These are phyloP conservation scores for Prunus fruticosa DNA, from an alignment of 306 rosid genomes.

Conservation along the genomic window DNA sequence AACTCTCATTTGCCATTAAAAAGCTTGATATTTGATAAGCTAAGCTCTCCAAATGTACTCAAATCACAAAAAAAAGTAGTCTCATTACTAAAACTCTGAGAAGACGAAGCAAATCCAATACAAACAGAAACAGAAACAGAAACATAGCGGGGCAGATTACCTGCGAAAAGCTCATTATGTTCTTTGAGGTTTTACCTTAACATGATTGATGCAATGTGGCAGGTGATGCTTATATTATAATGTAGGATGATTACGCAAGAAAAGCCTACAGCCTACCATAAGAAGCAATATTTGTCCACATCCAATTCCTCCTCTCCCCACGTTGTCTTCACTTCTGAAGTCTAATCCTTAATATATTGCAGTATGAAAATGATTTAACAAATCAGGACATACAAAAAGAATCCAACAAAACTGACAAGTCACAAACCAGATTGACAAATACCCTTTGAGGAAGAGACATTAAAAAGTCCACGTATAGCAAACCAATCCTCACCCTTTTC, in stretches of 20 bases:
- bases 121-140: background rate
- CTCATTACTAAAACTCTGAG: background rate
- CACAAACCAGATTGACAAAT: conserved; percentile 24
- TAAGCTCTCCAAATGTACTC: background rate
- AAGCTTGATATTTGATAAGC: background rate
- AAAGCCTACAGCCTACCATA: conserved; percentile 25
- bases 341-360: background rate
- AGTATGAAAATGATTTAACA: conserved; percentile 26
- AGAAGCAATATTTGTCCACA: conserved; percentile 21
- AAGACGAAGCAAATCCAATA: background rate
- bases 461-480: conserved; percentile 32
- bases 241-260: conserved; percentile 6
- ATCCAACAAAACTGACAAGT: conserved; percentile 26
- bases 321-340: conserved; percentile 34
- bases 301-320: conserved; percentile 20
- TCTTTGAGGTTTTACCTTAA: background rate
- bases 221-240: background rate
- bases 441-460: conserved; percentile 23
- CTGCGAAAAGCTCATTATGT: background rate
- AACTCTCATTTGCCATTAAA: background rate
- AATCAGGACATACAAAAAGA: conserved; percentile 30
- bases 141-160: background rate
- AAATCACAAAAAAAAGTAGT: background rate
- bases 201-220: conserved; percentile 19
- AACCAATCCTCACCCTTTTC: conserved; percentile 4